These are phyloP conservation scores for Zanthoxylum bungeanum DNA, from an alignment of 345 rosid genomes.

Conservation along the genomic window DNA sequence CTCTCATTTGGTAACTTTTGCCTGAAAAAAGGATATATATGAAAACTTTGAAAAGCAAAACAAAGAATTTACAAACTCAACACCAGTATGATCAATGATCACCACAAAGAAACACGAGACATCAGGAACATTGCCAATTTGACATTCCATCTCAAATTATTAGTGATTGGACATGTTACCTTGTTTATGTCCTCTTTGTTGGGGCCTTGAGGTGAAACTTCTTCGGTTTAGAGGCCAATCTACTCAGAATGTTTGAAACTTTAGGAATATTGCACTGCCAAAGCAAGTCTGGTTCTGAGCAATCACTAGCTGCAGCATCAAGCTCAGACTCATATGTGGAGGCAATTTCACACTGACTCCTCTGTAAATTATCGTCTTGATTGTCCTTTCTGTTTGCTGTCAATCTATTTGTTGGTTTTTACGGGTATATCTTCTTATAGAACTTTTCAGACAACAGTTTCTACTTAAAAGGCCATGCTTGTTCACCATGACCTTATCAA, in stretches of 20 bases:
- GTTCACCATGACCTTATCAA: conserved; percentile 64
- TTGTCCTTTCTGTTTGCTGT: conserved; percentile 39
- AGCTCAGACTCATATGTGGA: conserved; percentile 56
- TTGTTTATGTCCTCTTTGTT: conserved; percentile 40
- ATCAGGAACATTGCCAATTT: conserved; percentile 19
- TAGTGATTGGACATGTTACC: conserved; percentile 29
- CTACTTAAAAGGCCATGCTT: conserved; percentile 36
- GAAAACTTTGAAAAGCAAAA: background rate
- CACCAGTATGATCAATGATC: conserved; percentile 24
- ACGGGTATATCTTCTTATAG: conserved; percentile 38
- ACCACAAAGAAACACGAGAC: conserved; percentile 20
- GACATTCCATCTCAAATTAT: conserved; percentile 3
- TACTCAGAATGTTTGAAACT: conserved; percentile 34
- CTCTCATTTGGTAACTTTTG: conserved; percentile 1
- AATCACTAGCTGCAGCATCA: conserved; percentile 68
- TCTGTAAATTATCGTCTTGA: conserved; percentile 48
- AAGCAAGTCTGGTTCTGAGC: conserved; percentile 63
- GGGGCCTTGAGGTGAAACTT: conserved; percentile 46
- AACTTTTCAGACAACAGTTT: conserved; percentile 33
- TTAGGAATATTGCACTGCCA: conserved; percentile 58
- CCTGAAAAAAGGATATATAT: background rate
- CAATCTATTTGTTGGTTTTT: conserved; percentile 19
- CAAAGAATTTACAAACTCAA: conserved; percentile 23
- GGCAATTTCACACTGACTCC: conserved; percentile 28
- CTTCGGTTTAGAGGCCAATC: conserved; percentile 43